Evolutionary conservation across 2,329 filamentous ascomycete genomes (phyloP), one percentile per base, ranked within the genome.

Genomic region (Fusarium piperis): DNA sequence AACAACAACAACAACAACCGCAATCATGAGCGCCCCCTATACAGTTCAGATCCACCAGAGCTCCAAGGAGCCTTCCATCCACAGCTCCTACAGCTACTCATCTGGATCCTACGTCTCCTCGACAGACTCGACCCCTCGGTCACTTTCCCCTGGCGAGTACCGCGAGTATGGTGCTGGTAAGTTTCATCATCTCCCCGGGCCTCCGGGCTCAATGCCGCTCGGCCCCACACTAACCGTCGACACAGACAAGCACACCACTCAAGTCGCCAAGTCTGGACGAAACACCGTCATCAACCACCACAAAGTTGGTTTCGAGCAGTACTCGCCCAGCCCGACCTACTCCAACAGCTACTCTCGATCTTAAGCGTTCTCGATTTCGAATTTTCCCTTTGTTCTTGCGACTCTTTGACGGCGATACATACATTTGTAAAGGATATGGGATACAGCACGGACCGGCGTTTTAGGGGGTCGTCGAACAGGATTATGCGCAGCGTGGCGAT

Each of bases 41-140:
- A 68, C 68, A 41, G 76, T 79, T 56, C 71, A 81, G 60, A 74
- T 82, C 63, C 81, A 81, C 70, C 80, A 81, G 70, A 70, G 73
- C 64, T 73, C 71, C 59, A 74, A 74, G 53, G 73, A 72, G 59
- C 69, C 78, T 59, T 80, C 77, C 20, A 73, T 76, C 67, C 69
- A 68, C 60, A 78, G 75, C 68, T 72, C 67, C 28, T 77, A 74
- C 65, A 77, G 72, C 65, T 69, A 71, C 58, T 77, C 74, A 51
- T 72, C 68, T 62, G 77, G 75, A 72, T 78, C 78, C 30, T 78
- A 72, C 39, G 70, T 60, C 63, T 67, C 73, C 36, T 77, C 76
- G 33, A 73, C 68, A 41, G 70, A 64, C 44, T 76, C 78, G 38
- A 70, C 76, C n/a, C 73, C 78, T 57, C 71, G 74, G 41, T 78